Conservation (phyloP, 495 filamentous ascomycete genomes). For the Lasiosphaeris hirsuta region DNA sequence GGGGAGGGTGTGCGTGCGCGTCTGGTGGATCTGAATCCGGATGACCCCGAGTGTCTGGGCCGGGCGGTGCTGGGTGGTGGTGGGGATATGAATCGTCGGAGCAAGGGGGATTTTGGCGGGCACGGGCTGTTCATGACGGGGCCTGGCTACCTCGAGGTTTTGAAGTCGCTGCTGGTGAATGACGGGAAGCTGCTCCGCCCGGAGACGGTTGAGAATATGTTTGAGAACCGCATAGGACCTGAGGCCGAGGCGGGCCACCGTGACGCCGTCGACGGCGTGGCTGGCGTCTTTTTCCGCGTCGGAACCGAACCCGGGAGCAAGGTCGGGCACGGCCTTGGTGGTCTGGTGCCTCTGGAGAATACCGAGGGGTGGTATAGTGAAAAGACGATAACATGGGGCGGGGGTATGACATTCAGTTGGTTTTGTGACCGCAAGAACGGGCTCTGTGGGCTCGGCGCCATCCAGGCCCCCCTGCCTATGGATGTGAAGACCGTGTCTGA, state of each 20-base stretch:
- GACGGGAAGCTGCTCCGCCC: constrained; percentile 23
- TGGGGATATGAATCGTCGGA: constrained; percentile 22
- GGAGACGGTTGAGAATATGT: constrained; percentile 47
- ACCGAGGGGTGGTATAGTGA: constrained; percentile 22
- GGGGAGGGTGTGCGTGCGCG: constrained; percentile 20
- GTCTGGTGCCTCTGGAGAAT: constrained; percentile 23
- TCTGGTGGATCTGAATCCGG: constrained; percentile 25
- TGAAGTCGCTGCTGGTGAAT: constrained; percentile 23
- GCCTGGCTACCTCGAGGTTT: constrained; percentile 15
- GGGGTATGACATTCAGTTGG: constrained; percentile 26
- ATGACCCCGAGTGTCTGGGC: constrained; percentile 23
- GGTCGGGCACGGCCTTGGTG: constrained; percentile 21
- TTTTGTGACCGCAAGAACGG: constrained; percentile 49
- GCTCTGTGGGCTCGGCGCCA: constrained; percentile 41
- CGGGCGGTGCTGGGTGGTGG: constrained; percentile 44
- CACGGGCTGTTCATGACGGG: constrained; percentile 14
- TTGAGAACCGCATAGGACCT: constrained; percentile 28
- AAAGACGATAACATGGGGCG: constrained; percentile 27
- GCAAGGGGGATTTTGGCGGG: constrained; percentile 33
- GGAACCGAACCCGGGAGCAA: constrained; percentile 8
- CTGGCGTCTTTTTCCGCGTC: constrained; percentile 27
- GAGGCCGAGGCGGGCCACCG: constrained; percentile 12
- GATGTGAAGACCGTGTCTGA: constrained; percentile 24
- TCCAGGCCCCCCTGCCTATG: constrained; percentile 37
- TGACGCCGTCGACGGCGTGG: constrained; percentile 9